Conservation (phyloP, 495 filamentous ascomycete genomes). For the Aspergillus campestris region DNA sequence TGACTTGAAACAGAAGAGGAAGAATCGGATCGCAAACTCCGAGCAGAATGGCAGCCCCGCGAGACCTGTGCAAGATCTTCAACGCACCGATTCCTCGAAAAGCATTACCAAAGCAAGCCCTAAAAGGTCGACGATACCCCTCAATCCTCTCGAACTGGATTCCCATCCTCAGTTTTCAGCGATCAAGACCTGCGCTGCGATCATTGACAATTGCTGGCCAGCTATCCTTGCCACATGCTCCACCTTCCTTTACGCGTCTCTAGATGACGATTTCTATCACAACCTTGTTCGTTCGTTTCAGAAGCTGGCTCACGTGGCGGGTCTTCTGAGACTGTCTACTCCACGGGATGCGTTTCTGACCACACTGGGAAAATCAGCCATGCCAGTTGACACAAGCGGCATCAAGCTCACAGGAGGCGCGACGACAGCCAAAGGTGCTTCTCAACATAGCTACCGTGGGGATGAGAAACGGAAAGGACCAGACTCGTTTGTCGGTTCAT, state of each 20-base stretch:
- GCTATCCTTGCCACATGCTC: conserved; percentile 89
- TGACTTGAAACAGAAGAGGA: conserved; percentile 44
- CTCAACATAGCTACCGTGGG: conserved; percentile 13
- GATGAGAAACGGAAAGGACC: conserved; percentile 36
- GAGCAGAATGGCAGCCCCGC: conserved; percentile 32
- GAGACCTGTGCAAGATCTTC: conserved; percentile 32
- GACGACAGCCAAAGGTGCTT: conserved; percentile 27
- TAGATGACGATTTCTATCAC: conserved; percentile 94
- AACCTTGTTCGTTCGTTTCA: conserved; percentile 89
- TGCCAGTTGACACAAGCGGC: conserved; percentile 58
- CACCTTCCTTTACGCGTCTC: conserved; percentile 81
- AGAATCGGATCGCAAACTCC: conserved; percentile 30
- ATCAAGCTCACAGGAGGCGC: conserved; percentile 34
- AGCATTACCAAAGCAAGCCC: conserved; percentile 30
- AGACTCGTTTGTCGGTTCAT: conserved; percentile 13
- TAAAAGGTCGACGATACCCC: conserved; percentile 55
- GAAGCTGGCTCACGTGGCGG: conserved; percentile 91
- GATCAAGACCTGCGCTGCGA: conserved; percentile 64
- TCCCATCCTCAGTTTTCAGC: conserved; percentile 61
- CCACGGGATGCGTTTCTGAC: conserved; percentile 92
- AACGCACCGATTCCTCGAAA: conserved; percentile 23
- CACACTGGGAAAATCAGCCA: conserved; percentile 83
- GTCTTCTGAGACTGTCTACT: conserved; percentile 72
- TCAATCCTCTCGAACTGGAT: conserved; percentile 70
- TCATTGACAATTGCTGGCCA: conserved; percentile 92